Evolutionary conservation across 2,329 filamentous ascomycete species (phyloP), one percentile per base, ranked within the genome.

Genomic region (Pseudogymnoascus sp.): DNA sequence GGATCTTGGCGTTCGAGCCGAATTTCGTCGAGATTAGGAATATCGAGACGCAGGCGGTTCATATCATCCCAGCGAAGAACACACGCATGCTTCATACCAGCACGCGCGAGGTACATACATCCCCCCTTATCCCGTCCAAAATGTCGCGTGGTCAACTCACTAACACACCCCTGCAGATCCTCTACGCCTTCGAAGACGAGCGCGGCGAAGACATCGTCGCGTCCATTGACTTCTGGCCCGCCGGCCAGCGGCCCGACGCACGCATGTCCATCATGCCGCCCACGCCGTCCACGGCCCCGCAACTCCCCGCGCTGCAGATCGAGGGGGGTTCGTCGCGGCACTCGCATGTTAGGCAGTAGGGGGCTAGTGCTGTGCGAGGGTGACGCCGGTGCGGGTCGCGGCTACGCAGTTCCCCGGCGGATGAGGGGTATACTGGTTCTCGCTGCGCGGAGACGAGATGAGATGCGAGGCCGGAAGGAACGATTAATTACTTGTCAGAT

Each of bases 151-250:
- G 28, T 16, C 21, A 14, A 16, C 1, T 77, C 62, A 74, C 73
- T 64, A 65, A 68, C 41, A 43, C 48, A 63, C 14, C 16, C 31
- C 62, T 45, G 21, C 72, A 99, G 95, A 98, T 99, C 71, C 79
- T 99, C 62, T 98, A 97, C 77, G 93, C 95, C 60, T 97, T 97
- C 75, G 95, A 99, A 80, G 93, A 98, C 73, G 95, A 99, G 75
- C 81, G 86, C 68, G 93, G 95, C 70, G 91, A 96, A 74, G 95
- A 99, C 74, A 88, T 96, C 62, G 90, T 99, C 68, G 92, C 95
- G 71, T 92, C 92, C 67, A 85, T 99, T 74, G 95, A 99, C 79
- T 99, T 99, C 80, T 99, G 93, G 93, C 71, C 69, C 48, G 68
- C 72, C 39, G 73, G 72, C 43, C 69, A 71, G 39, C 72, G 71